Base-by-base conservation (phyloP, 257 asterid genomes). In the Nicotiana obtusifolia region DNA sequence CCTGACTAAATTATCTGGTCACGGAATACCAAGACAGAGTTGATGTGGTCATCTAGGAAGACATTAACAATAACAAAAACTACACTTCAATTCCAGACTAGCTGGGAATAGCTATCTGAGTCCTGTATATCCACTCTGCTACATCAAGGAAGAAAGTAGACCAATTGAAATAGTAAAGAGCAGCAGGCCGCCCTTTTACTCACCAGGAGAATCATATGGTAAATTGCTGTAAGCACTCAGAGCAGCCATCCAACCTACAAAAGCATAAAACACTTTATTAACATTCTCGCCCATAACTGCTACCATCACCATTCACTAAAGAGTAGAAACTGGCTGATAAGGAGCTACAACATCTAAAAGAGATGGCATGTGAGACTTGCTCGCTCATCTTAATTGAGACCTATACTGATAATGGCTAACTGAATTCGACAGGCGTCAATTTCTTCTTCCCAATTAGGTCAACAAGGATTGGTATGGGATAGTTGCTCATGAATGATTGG, bases 211-310 rank as follows among this genome's bases (percentile, higher is more conserved):
- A 90, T 89, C 94, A 81, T 90, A 94, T 24, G 97, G 97, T 85
- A 92, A 84, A 85, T 83, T 92, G 88, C 88, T 89, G 80, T 81
- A 83, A 26, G 94, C 92, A 77, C 84, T 90, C 89, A 92, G 84
- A 64, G 91, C 90, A 89, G 93, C 92, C 76, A 90, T 81, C 98
- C 98, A 95, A 82, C 99, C 98, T 95, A 87, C 84, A 87, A 84
- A 85, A 7, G 26, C 77, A 85, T 24, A 54, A 10, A 60, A 44
- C 54, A 82, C 75, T 80, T 71, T 57, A 61, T 81, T 22, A 68
- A n/a, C 54, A 83, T 79, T 19, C 67, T 66, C 60, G 56, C 35
- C 53, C 1, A 14, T 26, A 47, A 19, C 44, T 77, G 52, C 44
- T 17, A 77, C 22, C 13, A 31, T 49, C 64, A 26, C 31, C 41